Evolutionary conservation across 257 asterid species (phyloP).

Genomic region (Scutellaria baicalensis): DNA sequence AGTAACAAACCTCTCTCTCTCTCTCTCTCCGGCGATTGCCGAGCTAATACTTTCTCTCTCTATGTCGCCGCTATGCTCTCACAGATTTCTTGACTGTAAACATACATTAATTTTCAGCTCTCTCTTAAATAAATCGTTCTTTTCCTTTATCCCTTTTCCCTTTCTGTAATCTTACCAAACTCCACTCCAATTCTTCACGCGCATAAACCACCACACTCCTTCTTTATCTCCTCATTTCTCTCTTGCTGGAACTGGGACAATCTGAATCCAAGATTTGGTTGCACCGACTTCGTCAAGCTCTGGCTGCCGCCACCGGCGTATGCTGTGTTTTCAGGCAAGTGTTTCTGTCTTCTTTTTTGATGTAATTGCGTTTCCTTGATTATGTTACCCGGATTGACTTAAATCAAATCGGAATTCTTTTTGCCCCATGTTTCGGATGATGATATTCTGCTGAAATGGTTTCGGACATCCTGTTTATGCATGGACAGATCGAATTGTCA

Average conservation of each 20-base stretch:
- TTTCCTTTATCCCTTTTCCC: not conserved
- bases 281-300: constrained; percentile 2
- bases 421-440: not conserved
- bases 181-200: not conserved
- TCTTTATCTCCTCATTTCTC: constrained; percentile 13
- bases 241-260: not conserved
- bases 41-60: not conserved
- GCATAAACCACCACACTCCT: not conserved
- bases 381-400: not conserved
- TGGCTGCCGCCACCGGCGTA: constrained; percentile 5
- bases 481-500: not conserved
- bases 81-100: not conserved
- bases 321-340: constrained; percentile 15
- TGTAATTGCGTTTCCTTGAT: constrained; percentile 8
- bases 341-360: not conserved
- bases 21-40: not conserved
- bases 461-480: constrained; percentile 8
- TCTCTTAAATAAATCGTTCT: not conserved
- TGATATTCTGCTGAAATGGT: not conserved
- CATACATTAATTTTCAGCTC: not conserved
- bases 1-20: not conserved
- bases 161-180: not conserved
- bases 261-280: constrained; percentile 6
- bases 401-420: not conserved
- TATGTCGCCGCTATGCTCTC: not conserved